Evolutionary conservation across 2,329 filamentous ascomycete genomes (phyloP).

Genomic region (Trichoderma sp.): DNA sequence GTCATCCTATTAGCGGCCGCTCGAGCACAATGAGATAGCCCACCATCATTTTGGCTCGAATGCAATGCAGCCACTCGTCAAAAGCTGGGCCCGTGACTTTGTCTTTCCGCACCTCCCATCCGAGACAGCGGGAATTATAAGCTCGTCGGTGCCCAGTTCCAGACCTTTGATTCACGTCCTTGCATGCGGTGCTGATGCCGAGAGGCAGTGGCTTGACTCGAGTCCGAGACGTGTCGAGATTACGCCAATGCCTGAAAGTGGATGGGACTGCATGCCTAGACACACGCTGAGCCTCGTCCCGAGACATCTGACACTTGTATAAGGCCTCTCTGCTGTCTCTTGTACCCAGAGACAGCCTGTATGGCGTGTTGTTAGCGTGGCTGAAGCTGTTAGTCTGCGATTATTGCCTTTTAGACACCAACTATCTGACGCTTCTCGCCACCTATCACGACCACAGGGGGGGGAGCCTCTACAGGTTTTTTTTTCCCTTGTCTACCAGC

Average conservation of each 20-base stretch:
- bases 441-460: neutral
- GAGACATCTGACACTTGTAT: neutral
- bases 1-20: neutral
- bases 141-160: slow-evolving; percentile 1
- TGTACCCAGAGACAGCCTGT: neutral
- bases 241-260: neutral
- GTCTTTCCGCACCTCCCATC: slow-evolving; percentile 3
- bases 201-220: neutral
- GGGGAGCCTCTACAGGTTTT: neutral
- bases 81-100: slow-evolving; percentile 6
- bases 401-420: slow-evolving; percentile 6
- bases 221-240: neutral
- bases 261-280: neutral
- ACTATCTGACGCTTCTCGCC: neutral
- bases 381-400: neutral
- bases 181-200: neutral
- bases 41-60: neutral
- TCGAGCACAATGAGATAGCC: neutral
- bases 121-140: neutral
- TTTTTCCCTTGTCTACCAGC: neutral
- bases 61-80: slow-evolving; percentile 4
- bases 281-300: neutral
- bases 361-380: slow-evolving; percentile 1
- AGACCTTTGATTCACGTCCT: neutral
- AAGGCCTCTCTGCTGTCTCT: neutral